Base-by-base conservation (phyloP, 169 alveolate genomes). In the Eimeria maxima region DNA sequence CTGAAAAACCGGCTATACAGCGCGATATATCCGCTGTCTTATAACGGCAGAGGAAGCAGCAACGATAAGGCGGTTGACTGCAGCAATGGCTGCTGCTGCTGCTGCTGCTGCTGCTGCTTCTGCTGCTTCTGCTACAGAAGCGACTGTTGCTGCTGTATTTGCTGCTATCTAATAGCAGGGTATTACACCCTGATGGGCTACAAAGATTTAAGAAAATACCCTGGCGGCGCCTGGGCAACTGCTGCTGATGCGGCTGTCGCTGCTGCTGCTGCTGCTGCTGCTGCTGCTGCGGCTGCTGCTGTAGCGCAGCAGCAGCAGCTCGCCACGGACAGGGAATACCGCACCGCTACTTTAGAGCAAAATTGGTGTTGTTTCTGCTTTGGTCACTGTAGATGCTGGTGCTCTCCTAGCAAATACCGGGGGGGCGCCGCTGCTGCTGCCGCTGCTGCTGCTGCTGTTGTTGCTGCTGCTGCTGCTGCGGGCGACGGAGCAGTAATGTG, bases 61-160 rank as follows among this genome's bases (percentile, higher is more conserved):
- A 78, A 47, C 1, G 44, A 0, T 10, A n/a, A 78, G 24, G 42
- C 22, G 38, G 27, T 11, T 73, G 73, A n/a, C 69, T 8, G 91
- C 91, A 53, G 73, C 73, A 29, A 50, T 42, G 7, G 55, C 76
- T 38, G 57, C 50, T 83, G 53, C 73, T 53, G 74, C 55, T 55
- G 73, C 74, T 55, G 91, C 60, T 53, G 73, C 74, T 83, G 73
- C 91, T 83, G 91, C 91, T 78, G 88, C 88, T 76, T n/a, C 60
- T 45, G 73, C 73, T 81, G 90, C 90, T 47, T 55, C 57, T 50
- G 57, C 57, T 7, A 5, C 18, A 7, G 57, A 50, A 7, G 57
- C 57, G 5, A 11, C 57, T 50, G 5, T 11, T 5, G 78, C 93
- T 29, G 83, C 83, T 42, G 83, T 67, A 45, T 38, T 22, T 16